Base-by-base conservation (phyloP, 805 yeast species). In the Yarrowia sp. region DNA sequence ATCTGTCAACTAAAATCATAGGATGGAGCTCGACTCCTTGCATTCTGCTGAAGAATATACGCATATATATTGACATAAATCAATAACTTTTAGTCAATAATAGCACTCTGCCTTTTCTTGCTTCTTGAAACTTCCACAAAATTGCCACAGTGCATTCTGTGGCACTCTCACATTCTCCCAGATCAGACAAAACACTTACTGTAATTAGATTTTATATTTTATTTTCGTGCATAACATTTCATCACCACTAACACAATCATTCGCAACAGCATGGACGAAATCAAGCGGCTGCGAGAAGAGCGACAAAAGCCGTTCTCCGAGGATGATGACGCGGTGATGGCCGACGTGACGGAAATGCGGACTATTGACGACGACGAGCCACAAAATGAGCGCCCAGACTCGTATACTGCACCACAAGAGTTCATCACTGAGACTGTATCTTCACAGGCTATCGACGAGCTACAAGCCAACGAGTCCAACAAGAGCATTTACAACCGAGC, bases 361-460 rank as follows among this genome's bases (percentile, higher is more conserved):
- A 7, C 26, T 5, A 33, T 54, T 26, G 38, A 38, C 40, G 58
- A 35, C 11, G 26, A 17, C 14, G 40, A 30, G 36, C 40, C 30
- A 8, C 28, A 19, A 7, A 49, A 49, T 16, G 24, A 35, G 33
- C 59, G 43, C 3, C 43, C 35, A 16, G 63, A 58, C 40, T 75
- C 76, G 21, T 81, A 80, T 67, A 76, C 82, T n/a, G 76, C 77
- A 0, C 75, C 82, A 0, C 68, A 76, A 64, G 75, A 74, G 7
- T 71, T 77, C 16, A 68, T 73, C 58, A 70, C 73, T 9, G 75
- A 73, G 48, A 68, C 70, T 10, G 71, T 65, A 11, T 69, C 67
- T 21, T 75, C 70, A 11, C 75, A 72, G 14, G 66, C 66, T 12
- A 82, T 79, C 62, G 75, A 72, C 70, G 12, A 66, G 73, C 65